These are phyloP conservation scores for Fraxinus paxiana DNA, from an alignment of 305 asterid species.

Conservation along the genomic window DNA sequence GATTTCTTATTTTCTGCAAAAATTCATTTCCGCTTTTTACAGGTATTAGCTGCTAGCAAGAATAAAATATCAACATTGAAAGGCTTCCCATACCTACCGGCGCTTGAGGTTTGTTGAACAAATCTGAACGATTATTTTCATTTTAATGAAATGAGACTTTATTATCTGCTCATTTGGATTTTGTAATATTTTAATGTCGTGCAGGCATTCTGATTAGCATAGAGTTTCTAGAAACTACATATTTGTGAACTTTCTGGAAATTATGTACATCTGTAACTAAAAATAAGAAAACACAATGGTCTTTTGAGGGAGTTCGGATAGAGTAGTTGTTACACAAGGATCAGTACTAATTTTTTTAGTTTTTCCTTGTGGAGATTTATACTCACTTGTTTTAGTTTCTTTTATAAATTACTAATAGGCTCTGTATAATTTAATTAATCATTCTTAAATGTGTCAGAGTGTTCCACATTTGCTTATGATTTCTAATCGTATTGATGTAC, in stretches of 20 bases:
- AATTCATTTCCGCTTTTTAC: conserved; percentile 22
- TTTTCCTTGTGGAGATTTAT: not conserved
- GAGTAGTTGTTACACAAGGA: not conserved
- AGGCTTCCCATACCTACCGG: conserved; percentile 92
- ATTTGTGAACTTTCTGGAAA: not conserved
- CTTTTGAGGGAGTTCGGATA: not conserved
- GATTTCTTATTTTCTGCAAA: conserved; percentile 17
- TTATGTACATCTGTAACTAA: not conserved
- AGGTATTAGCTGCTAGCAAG: conserved; percentile 99
- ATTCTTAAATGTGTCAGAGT: conserved; percentile 1
- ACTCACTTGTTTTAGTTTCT: not conserved
- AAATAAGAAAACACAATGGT: not conserved
- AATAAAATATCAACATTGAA: conserved; percentile 91
- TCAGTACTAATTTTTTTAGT: not conserved
- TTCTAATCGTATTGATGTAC: conserved; percentile 14
- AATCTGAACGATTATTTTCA: conserved; percentile 1
- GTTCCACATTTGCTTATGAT: conserved; percentile 7
- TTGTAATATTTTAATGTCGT: not conserved
- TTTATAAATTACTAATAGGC: not conserved
- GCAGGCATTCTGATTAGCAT: not conserved
- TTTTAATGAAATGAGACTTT: not conserved
- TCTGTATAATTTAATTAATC: not conserved
- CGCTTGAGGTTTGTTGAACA: conserved; percentile 78
- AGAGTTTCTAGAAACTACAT: not conserved
- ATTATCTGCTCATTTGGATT: not conserved